Evolutionary conservation across 306 rosid species (phyloP), one percentile per base, ranked within the genome.

Genomic region (Oxytropis ochrocephala): DNA sequence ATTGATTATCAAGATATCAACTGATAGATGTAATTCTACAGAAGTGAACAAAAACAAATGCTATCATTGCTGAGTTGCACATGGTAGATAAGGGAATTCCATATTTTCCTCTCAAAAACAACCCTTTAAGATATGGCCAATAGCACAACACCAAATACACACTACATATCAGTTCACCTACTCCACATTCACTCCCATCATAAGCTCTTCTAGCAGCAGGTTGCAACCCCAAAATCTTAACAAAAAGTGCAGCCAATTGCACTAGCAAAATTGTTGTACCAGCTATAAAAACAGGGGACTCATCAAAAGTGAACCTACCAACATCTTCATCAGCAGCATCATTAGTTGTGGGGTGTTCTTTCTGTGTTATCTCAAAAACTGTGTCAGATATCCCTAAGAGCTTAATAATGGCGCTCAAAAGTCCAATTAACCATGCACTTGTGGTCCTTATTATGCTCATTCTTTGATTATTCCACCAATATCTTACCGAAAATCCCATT

Each of bases 391-490:
- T 24, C 24, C 96, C 85, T 3, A 74, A 54, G 14, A 87, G 58
- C 74, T 89, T 79, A 18, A 75, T 21, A 11, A 86, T 35, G 39
- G 81, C 77, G 63, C 80, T 56, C 12, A 86, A 35, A 44, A 88
- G 16, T 53, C 91, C 86, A 2, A 86, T 61, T 13, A 86, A 56
- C 84, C 80, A 86, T 18, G 88, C 80, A 47, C 47, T 83, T 30
- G 63, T 56, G 51, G 87, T 2, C 33, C 5, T 73, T 10, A 92
- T 80, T 72, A 78, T 83, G n/a, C 58, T 46, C 95, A 85, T 90
- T 79, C 81, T 75, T 24, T 79, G 85, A 73, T 86, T 86, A 60
- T 92, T 92, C 98, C 98, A 86, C 91, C 98, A 92, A 7, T 79
- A 72, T 68, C 67, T 56, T 9, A 85, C 6, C 1, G 96, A 90